Evolutionary conservation across 257 asterid species (phyloP).

Genomic region (Solanum chiquidenum): DNA sequence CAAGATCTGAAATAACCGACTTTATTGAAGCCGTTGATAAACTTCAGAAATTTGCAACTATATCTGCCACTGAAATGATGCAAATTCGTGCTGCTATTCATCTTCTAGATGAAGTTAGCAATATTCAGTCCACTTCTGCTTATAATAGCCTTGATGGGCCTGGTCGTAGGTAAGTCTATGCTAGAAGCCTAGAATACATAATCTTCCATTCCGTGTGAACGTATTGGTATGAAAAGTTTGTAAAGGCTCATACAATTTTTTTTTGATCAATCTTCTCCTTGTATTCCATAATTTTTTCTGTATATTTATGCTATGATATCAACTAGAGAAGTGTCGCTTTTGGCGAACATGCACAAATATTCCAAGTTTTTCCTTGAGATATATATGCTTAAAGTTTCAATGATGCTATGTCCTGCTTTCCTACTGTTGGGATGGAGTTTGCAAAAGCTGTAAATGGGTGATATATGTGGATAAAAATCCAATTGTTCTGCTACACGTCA

Average conservation of each 20-base stretch:
- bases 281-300: background rate
- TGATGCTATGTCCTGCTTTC: background rate
- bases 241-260: background rate
- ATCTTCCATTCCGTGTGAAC: background rate
- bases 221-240: background rate
- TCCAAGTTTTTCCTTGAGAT: background rate
- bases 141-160: slow-evolving; percentile 93
- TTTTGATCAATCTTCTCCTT: background rate
- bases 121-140: slow-evolving; percentile 51
- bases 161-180: slow-evolving; percentile 61
- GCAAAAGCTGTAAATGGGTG: background rate
- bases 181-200: background rate
- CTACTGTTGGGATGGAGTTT: background rate
- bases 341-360: background rate
- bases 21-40: slow-evolving; percentile 54
- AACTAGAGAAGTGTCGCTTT: background rate
- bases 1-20: slow-evolving; percentile 47
- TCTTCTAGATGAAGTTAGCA: slow-evolving; percentile 67
- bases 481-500: background rate
- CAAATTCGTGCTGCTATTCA: slow-evolving; percentile 62
- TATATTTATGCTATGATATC: background rate
- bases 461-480: background rate
- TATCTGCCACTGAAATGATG: slow-evolving; percentile 55
- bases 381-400: background rate
- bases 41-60: slow-evolving; percentile 24